Base-by-base conservation (phyloP, 208 protist genomes). In the Acanthamoeba sp. region DNA sequence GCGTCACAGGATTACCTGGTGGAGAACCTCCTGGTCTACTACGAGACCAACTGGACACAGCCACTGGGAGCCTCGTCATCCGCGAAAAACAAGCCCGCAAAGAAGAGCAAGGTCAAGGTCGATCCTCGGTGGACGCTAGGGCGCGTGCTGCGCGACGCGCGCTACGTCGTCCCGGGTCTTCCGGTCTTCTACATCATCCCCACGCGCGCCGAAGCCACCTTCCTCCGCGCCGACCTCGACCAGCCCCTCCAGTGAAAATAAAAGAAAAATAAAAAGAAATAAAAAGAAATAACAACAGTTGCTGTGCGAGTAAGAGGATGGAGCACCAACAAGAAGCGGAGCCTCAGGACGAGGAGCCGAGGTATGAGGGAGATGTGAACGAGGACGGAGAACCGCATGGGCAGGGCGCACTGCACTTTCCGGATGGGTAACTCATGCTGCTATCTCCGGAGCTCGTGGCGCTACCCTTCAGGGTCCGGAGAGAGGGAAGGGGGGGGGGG, bases 11-110 rank as follows among this genome's bases (percentile, higher is more conserved):
- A 91, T 24, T 91, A 91, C 85, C 32, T 91, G 14, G 45, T 59
- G 52, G 85, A 91, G n/a, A 69, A 91, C 16, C 59, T 91, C 55
- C 38, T 59, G 20, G 85, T 91, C 50, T 91, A 91, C 85, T 91
- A 55, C 42, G 85, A 91, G 85, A 91, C 85, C 85, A 69, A 91
- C 50, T 73, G 55, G 50, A 91, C 85, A 27, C 32, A 59, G 85
- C 42, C 52, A 14, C 38, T 91, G 24, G 12, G 27, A 29, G 18
- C 69, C 7, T 29, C 36, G 40, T 16, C 69, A 48, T 1, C 38
- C 7, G 14, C 9, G 55, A 12, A 1, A 24, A 32, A 0, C 1
- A 84, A 84, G 73, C 10, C 36, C 18, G 73, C 73, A 5, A 24
- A 36, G 50, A 59, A 69, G 85, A 34, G 14, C 18, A 91, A 91